Evolutionary conservation across 768 basidiomycete species (phyloP).

Genomic region (Cubamyces sp.): DNA sequence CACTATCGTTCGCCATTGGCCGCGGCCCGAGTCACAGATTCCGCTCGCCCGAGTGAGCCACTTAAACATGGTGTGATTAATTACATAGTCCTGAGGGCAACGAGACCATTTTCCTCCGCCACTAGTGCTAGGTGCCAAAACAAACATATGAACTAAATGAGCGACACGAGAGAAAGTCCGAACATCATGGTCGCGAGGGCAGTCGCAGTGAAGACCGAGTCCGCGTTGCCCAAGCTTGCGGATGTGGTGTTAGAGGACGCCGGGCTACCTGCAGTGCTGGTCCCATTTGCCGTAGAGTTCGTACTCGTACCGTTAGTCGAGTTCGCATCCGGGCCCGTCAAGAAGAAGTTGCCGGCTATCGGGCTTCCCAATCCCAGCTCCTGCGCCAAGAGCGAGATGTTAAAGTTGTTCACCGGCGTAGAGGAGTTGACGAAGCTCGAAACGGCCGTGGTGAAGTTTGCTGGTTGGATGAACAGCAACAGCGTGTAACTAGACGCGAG

Average conservation of each 20-base stretch:
- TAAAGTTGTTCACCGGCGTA: slow-evolving; percentile 37
- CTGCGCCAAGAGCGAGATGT: slow-evolving; percentile 37
- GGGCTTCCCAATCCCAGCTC: slow-evolving; percentile 34
- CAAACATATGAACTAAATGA: background rate
- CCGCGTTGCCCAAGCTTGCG: slow-evolving; percentile 6
- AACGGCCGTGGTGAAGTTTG: slow-evolving; percentile 27
- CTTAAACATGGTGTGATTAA: background rate
- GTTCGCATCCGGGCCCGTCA: slow-evolving; percentile 31
- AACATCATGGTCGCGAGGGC: background rate
- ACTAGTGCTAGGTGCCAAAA: no score
- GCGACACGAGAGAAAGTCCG: slow-evolving; percentile 1
- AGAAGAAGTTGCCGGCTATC: slow-evolving; percentile 40
- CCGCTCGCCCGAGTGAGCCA: background rate
- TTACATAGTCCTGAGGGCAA: no score
- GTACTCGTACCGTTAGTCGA: slow-evolving; percentile 8
- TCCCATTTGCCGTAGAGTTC: background rate
- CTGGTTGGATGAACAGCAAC: slow-evolving; percentile 37
- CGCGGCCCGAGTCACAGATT: no score
- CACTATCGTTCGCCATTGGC: no score
- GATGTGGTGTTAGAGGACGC: background rate
- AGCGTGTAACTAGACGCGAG: slow-evolving; percentile 32
- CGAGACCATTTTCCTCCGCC: no score
- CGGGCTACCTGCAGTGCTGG: background rate
- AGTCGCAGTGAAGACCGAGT: slow-evolving; percentile 1
- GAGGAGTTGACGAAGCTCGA: slow-evolving; percentile 31